Conservation (phyloP, 768 basidiomycete species). For the Termitomyces heimii region DNA sequence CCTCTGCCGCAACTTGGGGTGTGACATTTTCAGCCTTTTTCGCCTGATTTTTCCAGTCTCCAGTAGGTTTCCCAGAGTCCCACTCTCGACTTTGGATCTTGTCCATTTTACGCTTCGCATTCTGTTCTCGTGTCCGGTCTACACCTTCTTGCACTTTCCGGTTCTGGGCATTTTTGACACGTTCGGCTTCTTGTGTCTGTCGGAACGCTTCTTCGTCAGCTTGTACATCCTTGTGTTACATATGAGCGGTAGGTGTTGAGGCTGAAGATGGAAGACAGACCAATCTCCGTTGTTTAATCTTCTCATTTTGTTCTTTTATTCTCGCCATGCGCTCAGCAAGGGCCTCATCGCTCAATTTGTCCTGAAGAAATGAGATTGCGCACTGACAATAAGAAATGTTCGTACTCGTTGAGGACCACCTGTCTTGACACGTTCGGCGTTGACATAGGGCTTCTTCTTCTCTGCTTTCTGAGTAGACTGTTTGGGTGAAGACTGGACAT, state of each 20-base stretch:
- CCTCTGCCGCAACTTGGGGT: constrained; percentile 2
- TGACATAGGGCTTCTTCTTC: constrained; percentile 73
- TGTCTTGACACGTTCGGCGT: constrained; percentile 80
- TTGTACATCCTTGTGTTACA: constrained; percentile 50
- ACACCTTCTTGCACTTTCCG: constrained; percentile 67
- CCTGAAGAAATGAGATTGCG: constrained; percentile 15
- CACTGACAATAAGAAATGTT: constrained; percentile 6
- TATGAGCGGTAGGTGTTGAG: not conserved
- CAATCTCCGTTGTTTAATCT: constrained; percentile 55
- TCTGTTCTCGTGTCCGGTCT: constrained; percentile 69
- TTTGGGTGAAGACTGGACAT: not conserved
- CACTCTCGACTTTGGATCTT: constrained; percentile 75
- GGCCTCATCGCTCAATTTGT: constrained; percentile 44
- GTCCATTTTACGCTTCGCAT: constrained; percentile 78
- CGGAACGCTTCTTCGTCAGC: constrained; percentile 79
- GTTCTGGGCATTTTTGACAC: constrained; percentile 46
- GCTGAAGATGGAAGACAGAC: constrained; percentile 24
- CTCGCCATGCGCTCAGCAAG: constrained; percentile 55
- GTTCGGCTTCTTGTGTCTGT: constrained; percentile 62
- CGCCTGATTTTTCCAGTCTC: constrained; percentile 23
- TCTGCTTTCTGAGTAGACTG: constrained; percentile 25
- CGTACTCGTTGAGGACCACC: constrained; percentile 69
- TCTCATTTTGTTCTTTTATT: constrained; percentile 60
- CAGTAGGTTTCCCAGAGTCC: constrained; percentile 66
- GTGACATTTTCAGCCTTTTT: constrained; percentile 11